A percentile compares a stretch with the other conserved stretches of the same genome.
phyloP scores from a whole-genome alignment of 208 protist species.

The Trypanosoma platydactyli region DNA sequence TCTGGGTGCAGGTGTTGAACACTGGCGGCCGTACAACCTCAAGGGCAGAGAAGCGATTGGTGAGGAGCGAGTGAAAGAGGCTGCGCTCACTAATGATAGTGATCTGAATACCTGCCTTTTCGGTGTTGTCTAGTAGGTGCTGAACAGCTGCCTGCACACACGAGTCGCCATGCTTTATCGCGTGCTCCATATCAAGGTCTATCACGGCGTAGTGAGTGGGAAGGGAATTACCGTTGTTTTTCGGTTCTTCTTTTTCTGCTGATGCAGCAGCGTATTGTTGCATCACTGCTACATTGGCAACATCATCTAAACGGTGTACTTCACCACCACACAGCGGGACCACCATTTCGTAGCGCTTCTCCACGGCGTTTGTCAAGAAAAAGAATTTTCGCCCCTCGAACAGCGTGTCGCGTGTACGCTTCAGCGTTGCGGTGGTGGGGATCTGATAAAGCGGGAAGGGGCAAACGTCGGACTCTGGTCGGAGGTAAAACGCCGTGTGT shows the following conservation, averaged over 20 bases:
- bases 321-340: slow-evolving; percentile 29
- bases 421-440: slow-evolving; percentile 42
- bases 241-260: neutral
- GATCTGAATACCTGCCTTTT: slow-evolving; percentile 7
- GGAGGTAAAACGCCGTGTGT: slow-evolving; percentile 48
- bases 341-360: slow-evolving; percentile 39
- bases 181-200: slow-evolving; percentile 44
- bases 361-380: slow-evolving; percentile 46
- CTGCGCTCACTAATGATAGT: slow-evolving; percentile 23
- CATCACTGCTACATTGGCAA: slow-evolving; percentile 16
- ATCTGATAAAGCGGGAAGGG: slow-evolving; percentile 80
- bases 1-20: neutral
- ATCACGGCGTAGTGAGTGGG: slow-evolving; percentile 49
- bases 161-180: neutral
- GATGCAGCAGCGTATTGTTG: neutral
- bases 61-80: slow-evolving; percentile 30
- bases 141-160: neutral
- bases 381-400: slow-evolving; percentile 51
- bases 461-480: slow-evolving; percentile 68
- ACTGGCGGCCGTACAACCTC: slow-evolving; percentile 4
- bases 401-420: slow-evolving; percentile 42
- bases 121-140: slow-evolving; percentile 7
- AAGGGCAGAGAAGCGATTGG: slow-evolving; percentile 18
- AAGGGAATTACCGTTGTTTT: neutral
- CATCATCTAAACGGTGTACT: slow-evolving; percentile 20